These are phyloP conservation scores for Xylaria sp. DNA, from an alignment of 2,329 filamentous ascomycete species.

Conservation along the genomic window DNA sequence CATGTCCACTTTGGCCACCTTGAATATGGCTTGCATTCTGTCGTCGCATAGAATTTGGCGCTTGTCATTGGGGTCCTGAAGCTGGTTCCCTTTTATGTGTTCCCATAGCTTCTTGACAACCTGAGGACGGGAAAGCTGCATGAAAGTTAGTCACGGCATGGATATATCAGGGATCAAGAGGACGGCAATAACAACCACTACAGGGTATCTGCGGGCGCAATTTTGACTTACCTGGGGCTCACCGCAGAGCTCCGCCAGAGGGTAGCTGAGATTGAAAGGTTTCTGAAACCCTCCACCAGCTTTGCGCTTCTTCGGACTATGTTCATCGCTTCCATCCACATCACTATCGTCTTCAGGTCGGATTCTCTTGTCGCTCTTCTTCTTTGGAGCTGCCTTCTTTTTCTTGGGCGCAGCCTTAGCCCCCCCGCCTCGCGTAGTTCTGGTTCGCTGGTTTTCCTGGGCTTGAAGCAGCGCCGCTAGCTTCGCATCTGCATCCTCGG, in stretches of 20 bases:
- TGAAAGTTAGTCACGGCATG: constrained; percentile 18
- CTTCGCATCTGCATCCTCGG: constrained; percentile 83
- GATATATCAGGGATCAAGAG: constrained; percentile 10
- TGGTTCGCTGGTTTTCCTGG: constrained; percentile 82
- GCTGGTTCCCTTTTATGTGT: constrained; percentile 87
- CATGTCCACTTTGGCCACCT: constrained; percentile 92
- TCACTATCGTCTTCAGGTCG: constrained; percentile 85
- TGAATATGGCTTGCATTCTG: constrained; percentile 90
- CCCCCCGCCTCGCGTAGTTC: constrained; percentile 81
- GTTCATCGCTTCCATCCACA: constrained; percentile 70
- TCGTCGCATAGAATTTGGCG: constrained; percentile 95
- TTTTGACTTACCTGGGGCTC: constrained; percentile 68
- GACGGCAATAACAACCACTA: neutral
- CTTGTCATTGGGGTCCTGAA: constrained; percentile 92
- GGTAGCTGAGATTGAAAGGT: constrained; percentile 77
- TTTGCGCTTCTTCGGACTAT: constrained; percentile 74
- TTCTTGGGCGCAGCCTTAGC: constrained; percentile 66
- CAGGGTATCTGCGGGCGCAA: neutral
- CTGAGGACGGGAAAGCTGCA: constrained; percentile 87
- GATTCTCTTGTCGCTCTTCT: constrained; percentile 81
- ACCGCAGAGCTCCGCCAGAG: constrained; percentile 76
- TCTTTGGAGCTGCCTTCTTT: constrained; percentile 70
- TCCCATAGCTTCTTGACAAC: constrained; percentile 97
- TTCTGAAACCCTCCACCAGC: constrained; percentile 95
- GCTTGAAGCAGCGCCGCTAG: constrained; percentile 90